Base-by-base conservation (phyloP, 441 rosid genomes). In the Bruguiera hainesii region DNA sequence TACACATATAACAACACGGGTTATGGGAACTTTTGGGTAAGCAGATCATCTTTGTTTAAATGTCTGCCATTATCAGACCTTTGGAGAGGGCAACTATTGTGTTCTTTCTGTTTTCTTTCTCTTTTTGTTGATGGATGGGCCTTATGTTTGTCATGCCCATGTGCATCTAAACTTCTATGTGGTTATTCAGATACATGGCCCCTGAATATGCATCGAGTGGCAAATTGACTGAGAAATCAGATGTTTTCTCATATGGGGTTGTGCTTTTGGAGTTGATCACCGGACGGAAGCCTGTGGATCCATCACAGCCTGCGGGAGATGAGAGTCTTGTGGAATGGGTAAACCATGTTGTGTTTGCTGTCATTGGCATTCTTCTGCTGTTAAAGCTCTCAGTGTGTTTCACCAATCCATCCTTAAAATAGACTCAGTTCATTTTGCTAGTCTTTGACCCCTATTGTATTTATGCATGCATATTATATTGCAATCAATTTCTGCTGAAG, bases 311-410 rank as follows among this genome's bases (percentile, higher is more conserved):
- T 31, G 23, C 85, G 11, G 97, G 99, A 68, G 97, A 91, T 68
- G 99, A 91, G 80, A 84, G 99, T 79, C 88, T 95, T 71, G 99
- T 95, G 73, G 93, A 95, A 89, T 95, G 99, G 99, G 98, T 90
- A 87, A 65, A 29, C 39, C 66, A 39, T 28, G 56, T 58, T 60
- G 65, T 60, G 52, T 13, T n/a, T 60, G 49, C 29, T 26, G 62
- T 65, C 53, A 58, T 63, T 63, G 30, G 20, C 33, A 31, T 25
- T 59, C 25, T 64, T 64, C 53, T 28, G 26, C 49, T 53, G 21
- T 48, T 31, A 46, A 55, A 71, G 69, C 16, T 15, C 7, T 2
- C 4, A 4, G 29, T 2, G 1, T 20, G 28, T 26, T 23, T 55
- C 16, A 9, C 30, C 4, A 23, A 42, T 42, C 18, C 5, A 42